These are phyloP conservation scores for Laetiporus sulphureus DNA, from an alignment of 1,284 basidiomycete genomes.

Conservation along the genomic window DNA sequence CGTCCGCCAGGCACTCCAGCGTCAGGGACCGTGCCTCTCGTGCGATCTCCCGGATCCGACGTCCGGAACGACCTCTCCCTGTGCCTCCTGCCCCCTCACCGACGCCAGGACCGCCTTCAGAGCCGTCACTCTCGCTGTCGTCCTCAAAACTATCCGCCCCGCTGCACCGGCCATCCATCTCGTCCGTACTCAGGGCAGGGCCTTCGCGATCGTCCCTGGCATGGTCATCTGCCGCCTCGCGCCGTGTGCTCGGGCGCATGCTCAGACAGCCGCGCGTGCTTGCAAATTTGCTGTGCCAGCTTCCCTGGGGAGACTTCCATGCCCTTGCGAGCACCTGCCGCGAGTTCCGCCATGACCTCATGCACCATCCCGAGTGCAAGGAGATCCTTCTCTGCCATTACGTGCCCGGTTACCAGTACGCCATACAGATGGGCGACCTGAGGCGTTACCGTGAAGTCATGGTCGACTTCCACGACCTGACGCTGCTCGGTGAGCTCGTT, in stretches of 20 bases:
- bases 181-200: too few relatives aligned
- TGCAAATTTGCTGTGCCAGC: neutral
- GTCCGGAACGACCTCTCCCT: neutral
- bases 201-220: neutral
- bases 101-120: neutral
- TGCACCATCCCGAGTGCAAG: slow-evolving; percentile 33
- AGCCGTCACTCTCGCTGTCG: neutral
- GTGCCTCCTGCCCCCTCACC: neutral
- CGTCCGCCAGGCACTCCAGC: too few relatives aligned
- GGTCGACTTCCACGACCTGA: slow-evolving; percentile 50
- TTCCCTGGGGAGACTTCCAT: slow-evolving; percentile 49
- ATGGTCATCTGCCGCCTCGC: neutral
- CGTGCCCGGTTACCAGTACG: slow-evolving; percentile 49
- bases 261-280: neutral
- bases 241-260: neutral
- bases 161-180: neutral
- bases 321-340: slow-evolving; percentile 45
- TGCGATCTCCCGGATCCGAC: too few relatives aligned
- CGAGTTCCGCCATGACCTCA: slow-evolving; percentile 34
- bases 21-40: too few relatives aligned
- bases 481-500: slow-evolving; percentile 49
- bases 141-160: neutral
- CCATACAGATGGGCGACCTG: slow-evolving; percentile 34
- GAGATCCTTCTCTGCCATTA: slow-evolving; percentile 52
- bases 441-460: slow-evolving; percentile 38